Evolutionary conservation across 306 rosid species (phyloP).

Genomic region (Cucumis melo): DNA sequence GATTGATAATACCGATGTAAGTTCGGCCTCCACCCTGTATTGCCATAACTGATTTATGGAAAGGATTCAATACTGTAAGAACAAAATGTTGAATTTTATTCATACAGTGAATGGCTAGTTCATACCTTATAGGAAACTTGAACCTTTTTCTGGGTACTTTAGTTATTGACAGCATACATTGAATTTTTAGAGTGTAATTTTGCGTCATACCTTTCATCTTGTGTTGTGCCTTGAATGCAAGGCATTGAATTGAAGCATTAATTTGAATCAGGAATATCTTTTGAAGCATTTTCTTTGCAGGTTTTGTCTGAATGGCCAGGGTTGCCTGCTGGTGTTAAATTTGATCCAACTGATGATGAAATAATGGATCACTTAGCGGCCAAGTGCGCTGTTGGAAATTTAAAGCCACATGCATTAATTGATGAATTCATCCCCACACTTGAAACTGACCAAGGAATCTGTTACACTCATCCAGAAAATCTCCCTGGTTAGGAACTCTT

Average conservation of each 20-base stretch:
- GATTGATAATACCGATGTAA: slow-evolving; percentile 74
- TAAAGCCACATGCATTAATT: slow-evolving; percentile 43
- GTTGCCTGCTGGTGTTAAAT: slow-evolving; percentile 77
- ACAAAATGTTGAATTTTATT: not conserved
- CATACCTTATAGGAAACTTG: not conserved
- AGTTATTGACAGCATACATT: not conserved
- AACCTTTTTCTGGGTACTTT: not conserved
- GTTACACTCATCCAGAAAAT: slow-evolving; percentile 73
- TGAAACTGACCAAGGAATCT: slow-evolving; percentile 57
- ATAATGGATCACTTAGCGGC: slow-evolving; percentile 66
- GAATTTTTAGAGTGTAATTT: not conserved
- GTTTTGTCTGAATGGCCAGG: slow-evolving; percentile 83
- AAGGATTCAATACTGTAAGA: not conserved
- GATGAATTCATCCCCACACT: slow-evolving; percentile 75
- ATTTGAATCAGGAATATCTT: not conserved
- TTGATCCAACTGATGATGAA: slow-evolving; percentile 76
- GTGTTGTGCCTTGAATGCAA: not conserved
- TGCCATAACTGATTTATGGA: not conserved
- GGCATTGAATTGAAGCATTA: not conserved
- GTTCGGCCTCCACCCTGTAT: slow-evolving; percentile 15
- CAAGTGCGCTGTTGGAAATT: slow-evolving; percentile 49
- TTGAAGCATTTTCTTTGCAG: slow-evolving; percentile 21
- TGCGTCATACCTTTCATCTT: not conserved
- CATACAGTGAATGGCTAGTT: not conserved
- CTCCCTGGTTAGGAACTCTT: slow-evolving; percentile 49